A percentile compares a stretch with the other conserved stretches of the same genome.
Conservation (phyloP, 2,329 filamentous ascomycete genomes). For the Scopulariopsis brevicaulis region DNA sequence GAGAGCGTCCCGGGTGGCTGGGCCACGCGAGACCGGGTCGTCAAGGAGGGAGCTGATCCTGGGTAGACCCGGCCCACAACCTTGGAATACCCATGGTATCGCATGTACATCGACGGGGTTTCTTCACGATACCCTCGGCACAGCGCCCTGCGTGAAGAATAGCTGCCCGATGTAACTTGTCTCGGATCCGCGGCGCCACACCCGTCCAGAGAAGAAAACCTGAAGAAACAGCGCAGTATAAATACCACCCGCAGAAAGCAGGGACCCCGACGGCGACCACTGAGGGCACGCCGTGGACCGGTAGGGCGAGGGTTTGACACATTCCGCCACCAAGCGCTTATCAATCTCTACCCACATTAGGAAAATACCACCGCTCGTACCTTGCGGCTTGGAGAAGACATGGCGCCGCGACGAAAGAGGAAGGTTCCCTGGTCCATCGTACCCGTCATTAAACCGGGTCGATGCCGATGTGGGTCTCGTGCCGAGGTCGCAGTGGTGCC, state of each 20-base stretch:
- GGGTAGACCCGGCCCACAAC: too few species aligned
- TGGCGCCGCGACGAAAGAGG: not conserved
- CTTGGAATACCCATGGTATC: too few species aligned
- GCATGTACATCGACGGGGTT: too few species aligned
- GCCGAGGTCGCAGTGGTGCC: not conserved
- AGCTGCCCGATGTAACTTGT: too few species aligned
- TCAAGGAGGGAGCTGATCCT: too few species aligned
- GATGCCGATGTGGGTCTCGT: not conserved
- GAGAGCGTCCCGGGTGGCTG: too few species aligned
- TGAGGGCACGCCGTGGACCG: not conserved
- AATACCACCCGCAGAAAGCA: not conserved
- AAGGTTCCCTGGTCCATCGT: not conserved
- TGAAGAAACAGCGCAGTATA: not conserved
- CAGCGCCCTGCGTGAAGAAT: too few species aligned
- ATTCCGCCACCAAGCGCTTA: not conserved
- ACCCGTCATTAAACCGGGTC: not conserved
- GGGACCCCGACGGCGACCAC: not conserved
- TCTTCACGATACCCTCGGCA: too few species aligned
- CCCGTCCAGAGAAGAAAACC: too few species aligned
- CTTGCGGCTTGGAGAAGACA: not conserved
- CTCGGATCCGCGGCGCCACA: not conserved
- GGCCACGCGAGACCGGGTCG: too few species aligned
- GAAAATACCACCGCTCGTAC: not conserved
- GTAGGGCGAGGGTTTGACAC: not conserved
- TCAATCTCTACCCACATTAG: constrained; percentile 1